phyloP scores from a whole-genome alignment of 148 eudicot species.

The Simmondsia chinensis region DNA sequence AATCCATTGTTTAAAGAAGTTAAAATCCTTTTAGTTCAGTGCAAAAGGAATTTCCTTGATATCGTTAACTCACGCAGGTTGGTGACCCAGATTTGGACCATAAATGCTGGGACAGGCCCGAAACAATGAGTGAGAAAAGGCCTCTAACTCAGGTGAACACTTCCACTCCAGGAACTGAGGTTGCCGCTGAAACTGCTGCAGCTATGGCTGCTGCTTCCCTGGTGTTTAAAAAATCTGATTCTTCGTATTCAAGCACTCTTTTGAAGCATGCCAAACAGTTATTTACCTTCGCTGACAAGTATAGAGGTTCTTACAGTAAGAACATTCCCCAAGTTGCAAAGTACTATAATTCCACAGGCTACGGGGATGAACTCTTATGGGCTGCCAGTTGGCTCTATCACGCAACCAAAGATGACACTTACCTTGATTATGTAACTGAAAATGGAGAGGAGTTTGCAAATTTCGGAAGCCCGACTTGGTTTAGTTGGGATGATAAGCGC shows the following conservation, averaged over 20 bases:
- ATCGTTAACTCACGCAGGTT: slow-evolving; percentile 32
- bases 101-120: slow-evolving; percentile 90
- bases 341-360: slow-evolving; percentile 79
- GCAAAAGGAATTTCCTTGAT: background rate
- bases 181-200: slow-evolving; percentile 93
- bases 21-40: no score
- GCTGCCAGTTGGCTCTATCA: slow-evolving; percentile 94
- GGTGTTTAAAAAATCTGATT: slow-evolving; percentile 50
- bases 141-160: slow-evolving; percentile 64
- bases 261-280: slow-evolving; percentile 66
- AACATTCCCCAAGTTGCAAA: slow-evolving; percentile 66
- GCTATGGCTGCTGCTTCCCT: slow-evolving; percentile 94
- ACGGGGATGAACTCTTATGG: slow-evolving; percentile 94
- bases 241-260: slow-evolving; percentile 55
- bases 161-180: slow-evolving; percentile 76
- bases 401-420: slow-evolving; percentile 60
- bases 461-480: slow-evolving; percentile 82
- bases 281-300: slow-evolving; percentile 59
- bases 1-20: no score
- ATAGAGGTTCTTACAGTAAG: slow-evolving; percentile 59
- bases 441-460: slow-evolving; percentile 60
- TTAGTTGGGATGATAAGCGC: slow-evolving; percentile 92
- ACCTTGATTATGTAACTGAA: slow-evolving; percentile 52
- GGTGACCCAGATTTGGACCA: slow-evolving; percentile 79
- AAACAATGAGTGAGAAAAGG: slow-evolving; percentile 59